Conservation (phyloP, 2,329 filamentous ascomycete genomes). For the Orbilia quercus region DNA sequence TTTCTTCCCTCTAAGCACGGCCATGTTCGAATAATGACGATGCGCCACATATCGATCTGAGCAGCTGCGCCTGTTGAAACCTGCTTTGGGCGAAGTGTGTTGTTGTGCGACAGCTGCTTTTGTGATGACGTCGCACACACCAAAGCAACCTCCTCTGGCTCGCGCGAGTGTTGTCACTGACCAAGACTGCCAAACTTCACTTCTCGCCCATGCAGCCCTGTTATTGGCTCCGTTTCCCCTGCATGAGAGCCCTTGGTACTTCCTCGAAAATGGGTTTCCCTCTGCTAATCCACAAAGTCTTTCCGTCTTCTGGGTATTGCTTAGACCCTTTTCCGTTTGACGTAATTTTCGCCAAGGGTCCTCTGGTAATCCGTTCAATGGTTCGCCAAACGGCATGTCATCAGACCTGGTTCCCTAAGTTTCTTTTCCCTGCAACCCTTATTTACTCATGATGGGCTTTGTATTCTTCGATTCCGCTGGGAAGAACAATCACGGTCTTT, state of each 20-base stretch:
- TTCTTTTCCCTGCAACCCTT: constrained; percentile 6
- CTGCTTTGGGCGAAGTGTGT: constrained; percentile 11
- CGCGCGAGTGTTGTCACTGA: too few relatives aligned
- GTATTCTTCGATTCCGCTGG: background rate
- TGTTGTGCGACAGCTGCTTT: background rate
- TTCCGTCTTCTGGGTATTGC: too few relatives aligned
- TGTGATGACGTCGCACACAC: constrained; percentile 36
- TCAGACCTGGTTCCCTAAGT: constrained; percentile 12
- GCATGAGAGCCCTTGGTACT: constrained; percentile 32
- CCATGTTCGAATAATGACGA: background rate
- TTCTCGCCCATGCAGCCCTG: background rate
- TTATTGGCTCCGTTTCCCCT: constrained; percentile 32
- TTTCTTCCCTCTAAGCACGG: background rate
- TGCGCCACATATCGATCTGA: constrained; percentile 2
- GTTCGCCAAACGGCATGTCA: constrained; percentile 9
- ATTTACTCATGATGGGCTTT: background rate
- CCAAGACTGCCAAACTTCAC: too few relatives aligned
- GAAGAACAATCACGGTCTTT: background rate
- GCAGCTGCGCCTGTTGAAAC: background rate
- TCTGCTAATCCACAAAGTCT: too few relatives aligned
- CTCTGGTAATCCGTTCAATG: background rate
- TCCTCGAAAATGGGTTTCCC: background rate
- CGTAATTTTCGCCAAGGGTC: constrained; percentile 14
- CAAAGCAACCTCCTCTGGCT: constrained; percentile 7
- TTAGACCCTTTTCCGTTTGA: constrained; percentile 22